Conservation (phyloP, 139 green algal species). For the Diplosphaera chodatii region DNA sequence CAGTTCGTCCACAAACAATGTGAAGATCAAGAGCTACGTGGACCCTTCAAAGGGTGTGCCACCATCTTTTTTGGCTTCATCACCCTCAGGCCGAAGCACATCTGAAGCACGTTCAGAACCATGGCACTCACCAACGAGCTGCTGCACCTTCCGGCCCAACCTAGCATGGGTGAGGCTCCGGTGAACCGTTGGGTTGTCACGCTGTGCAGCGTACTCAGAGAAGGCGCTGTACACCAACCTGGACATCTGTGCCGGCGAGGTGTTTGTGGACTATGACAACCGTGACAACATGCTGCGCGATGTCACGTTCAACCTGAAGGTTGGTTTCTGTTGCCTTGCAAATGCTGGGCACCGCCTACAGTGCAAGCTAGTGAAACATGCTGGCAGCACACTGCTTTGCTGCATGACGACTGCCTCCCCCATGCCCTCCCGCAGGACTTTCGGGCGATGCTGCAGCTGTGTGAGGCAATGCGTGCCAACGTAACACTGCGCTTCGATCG, state of each 20-base stretch:
- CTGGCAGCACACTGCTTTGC: too few relatives aligned
- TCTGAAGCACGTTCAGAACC: too few relatives aligned
- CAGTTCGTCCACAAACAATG: slow-evolving; percentile 11
- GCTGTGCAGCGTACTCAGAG: slow-evolving; percentile 32
- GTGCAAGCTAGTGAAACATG: too few relatives aligned
- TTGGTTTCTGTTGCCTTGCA: too few relatives aligned
- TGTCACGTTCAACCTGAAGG: slow-evolving; percentile 63
- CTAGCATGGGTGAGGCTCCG: too few relatives aligned
- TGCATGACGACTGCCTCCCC: too few relatives aligned
- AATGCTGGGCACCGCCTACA: too few relatives aligned
- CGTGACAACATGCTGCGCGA: slow-evolving; percentile 22
- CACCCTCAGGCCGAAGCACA: too few relatives aligned
- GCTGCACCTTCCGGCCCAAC: too few relatives aligned
- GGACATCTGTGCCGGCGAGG: slow-evolving; percentile 40
- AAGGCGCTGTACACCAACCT: slow-evolving; percentile 51
- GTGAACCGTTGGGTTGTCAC: too few relatives aligned
- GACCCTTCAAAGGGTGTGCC: slow-evolving; percentile 52
- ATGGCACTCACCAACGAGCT: too few relatives aligned
- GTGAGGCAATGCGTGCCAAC: slow-evolving; percentile 35
- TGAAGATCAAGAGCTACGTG: slow-evolving; percentile 55
- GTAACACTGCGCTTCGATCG: slow-evolving; percentile 40
- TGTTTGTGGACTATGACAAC: slow-evolving; percentile 57
- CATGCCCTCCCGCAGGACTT: slow-evolving; percentile 43
- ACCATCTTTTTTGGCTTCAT: too few relatives aligned
- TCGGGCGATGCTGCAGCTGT: slow-evolving; percentile 52